phyloP scores from a whole-genome alignment of 1,284 basidiomycete species.

The Apiotrichum mycotoxinovorans region DNA sequence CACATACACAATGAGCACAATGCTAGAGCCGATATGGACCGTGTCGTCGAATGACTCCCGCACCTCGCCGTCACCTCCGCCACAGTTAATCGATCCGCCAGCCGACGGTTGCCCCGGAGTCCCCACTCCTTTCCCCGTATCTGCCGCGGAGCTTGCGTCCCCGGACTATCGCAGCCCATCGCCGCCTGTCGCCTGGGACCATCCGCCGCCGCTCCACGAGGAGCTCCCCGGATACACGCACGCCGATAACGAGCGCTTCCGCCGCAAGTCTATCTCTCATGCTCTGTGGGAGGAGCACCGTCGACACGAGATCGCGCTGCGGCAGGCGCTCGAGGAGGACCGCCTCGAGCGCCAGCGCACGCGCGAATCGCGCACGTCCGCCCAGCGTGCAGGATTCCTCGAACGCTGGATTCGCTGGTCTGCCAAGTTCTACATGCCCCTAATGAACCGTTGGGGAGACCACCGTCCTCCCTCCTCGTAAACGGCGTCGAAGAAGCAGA shows the following conservation, averaged over 20 bases:
- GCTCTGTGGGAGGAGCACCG: not conserved
- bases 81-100: too few relatives aligned
- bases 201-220: not conserved
- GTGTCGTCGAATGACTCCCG: too few relatives aligned
- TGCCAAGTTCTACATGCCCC: constrained; percentile 10
- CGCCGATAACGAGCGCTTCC: not conserved
- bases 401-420: not conserved
- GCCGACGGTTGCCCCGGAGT: not conserved
- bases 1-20: too few relatives aligned
- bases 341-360: constrained; percentile 2
- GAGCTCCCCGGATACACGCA: not conserved
- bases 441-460: constrained; percentile 1
- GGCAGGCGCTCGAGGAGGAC: not conserved
- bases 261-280: not conserved
- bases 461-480: too few relatives aligned
- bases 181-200: not conserved
- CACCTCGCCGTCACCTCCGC: too few relatives aligned
- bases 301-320: not conserved
- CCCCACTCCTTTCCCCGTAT: too few relatives aligned
- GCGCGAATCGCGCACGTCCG: not conserved
- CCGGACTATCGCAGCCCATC: too few relatives aligned
- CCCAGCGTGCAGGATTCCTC: too few relatives aligned
- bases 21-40: too few relatives aligned
- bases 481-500: too few relatives aligned
- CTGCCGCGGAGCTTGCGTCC: too few relatives aligned